Evolutionary conservation across 2,329 filamentous ascomycete species (phyloP).

Genomic region (Neofusicoccum sp.): DNA sequence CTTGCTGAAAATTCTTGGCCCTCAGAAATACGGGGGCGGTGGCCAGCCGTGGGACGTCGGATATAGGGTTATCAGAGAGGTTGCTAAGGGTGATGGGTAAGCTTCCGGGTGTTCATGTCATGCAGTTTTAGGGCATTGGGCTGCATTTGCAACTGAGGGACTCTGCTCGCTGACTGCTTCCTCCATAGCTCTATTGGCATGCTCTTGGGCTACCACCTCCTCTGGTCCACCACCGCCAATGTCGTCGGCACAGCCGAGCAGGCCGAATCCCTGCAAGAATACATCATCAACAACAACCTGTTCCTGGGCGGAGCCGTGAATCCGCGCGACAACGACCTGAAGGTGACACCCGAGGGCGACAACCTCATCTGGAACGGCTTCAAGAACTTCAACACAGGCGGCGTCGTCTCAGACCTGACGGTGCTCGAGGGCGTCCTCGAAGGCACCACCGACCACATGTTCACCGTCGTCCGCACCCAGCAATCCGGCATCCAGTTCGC

Average conservation of each 20-base stretch:
- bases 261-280: conserved; percentile 57
- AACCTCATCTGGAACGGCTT: conserved; percentile 62
- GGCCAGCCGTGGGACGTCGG: conserved; percentile 58
- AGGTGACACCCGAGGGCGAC: conserved; percentile 58
- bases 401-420: conserved; percentile 66
- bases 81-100: conserved; percentile 65
- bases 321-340: conserved; percentile 64
- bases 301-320: conserved; percentile 68
- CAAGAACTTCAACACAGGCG: conserved; percentile 70
- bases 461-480: conserved; percentile 60
- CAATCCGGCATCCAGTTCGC: conserved; percentile 61
- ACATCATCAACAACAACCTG: conserved; percentile 65
- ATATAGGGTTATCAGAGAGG: conserved; percentile 63
- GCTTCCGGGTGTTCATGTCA: background rate
- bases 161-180: background rate
- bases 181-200: conserved; percentile 60
- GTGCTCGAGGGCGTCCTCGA: conserved; percentile 66
- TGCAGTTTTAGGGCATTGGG: background rate
- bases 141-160: background rate
- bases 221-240: conserved; percentile 65
- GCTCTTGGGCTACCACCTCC: conserved; percentile 66
- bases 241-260: conserved; percentile 64
- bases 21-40: conserved; percentile 55
- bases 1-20: conserved; percentile 54
- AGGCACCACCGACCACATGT: conserved; percentile 63